phyloP scores from a whole-genome alignment of 306 rosid genomes.

The Trifolium pratense region DNA sequence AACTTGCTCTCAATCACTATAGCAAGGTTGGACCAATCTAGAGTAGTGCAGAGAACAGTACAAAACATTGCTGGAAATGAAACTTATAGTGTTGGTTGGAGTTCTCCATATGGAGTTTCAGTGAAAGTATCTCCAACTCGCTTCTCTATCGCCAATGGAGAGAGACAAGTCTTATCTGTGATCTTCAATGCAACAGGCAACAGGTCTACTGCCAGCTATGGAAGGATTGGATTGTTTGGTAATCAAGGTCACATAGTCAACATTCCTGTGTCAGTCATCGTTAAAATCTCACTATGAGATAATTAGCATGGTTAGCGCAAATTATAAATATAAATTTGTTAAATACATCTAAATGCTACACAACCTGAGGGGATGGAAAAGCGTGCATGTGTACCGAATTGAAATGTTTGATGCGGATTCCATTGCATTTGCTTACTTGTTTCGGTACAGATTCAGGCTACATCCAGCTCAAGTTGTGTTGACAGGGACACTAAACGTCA shows the following conservation, averaged over 20 bases:
- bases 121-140: slow-evolving; percentile 68
- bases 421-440: neutral
- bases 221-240: slow-evolving; percentile 93
- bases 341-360: neutral
- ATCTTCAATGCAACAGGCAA: slow-evolving; percentile 64
- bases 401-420: neutral
- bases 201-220: slow-evolving; percentile 78
- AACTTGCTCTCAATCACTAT: slow-evolving; percentile 92
- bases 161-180: slow-evolving; percentile 67
- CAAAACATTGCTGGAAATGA: slow-evolving; percentile 73
- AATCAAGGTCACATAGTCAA: slow-evolving; percentile 77
- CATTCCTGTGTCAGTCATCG: slow-evolving; percentile 78
- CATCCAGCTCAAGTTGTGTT: neutral
- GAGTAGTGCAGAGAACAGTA: slow-evolving; percentile 65
- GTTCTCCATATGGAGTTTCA: slow-evolving; percentile 81
- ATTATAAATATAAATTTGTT: neutral
- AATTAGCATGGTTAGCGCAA: slow-evolving; percentile 8
- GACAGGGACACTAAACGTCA: neutral
- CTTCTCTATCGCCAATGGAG: slow-evolving; percentile 62
- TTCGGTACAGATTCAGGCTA: neutral
- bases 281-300: slow-evolving; percentile 53
- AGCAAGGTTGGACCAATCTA: slow-evolving; percentile 73
- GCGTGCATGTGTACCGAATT: neutral
- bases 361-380: neutral
- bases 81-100: slow-evolving; percentile 77